Evolutionary conservation across 495 filamentous ascomycete genomes (phyloP), one percentile per base, ranked within the genome.

Genomic region (Neurospora tetrasperma): DNA sequence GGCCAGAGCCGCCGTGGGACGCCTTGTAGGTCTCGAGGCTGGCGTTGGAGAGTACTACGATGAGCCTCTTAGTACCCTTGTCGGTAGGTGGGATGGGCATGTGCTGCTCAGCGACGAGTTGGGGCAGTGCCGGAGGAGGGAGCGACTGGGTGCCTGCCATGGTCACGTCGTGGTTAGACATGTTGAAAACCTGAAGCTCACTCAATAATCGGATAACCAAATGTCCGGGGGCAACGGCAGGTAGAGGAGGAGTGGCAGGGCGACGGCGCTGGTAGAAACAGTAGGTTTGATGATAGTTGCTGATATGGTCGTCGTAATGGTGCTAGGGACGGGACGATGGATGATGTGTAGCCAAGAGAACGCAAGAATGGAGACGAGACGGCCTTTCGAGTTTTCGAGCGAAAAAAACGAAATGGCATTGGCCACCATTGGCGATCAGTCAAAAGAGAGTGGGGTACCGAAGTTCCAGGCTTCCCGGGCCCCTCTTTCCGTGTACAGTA

Each of bases 11-110:
- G 71, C 88, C 88, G 69, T 91, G 89, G 43, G 90, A 90, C 4
- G 94, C 92, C 79, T 94, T 94, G 86, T 97, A 97, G 9, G 96
- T 98, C 79, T 99, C 96, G 76, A 99, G 87, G 78, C 96, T 98
- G 69, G 96, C 96, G 87, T 98, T 96, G 70, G 94, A 96, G 27
- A 99, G 90, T 59, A 99, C 94, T 66, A 99, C 96, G 75, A 99
- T 97, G 76, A 99, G 84, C 35, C 96, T 87, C 83, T 95, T 89
- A 20, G 92, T 91, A 81, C 94, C 90, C 82, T 96, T 97, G 79
- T 99, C 96, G 73, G 88, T 90, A 42, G 90, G 82, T 16, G 94
- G 83, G 78, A 99, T 96, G 14, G 96, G 90, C 39, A 90, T 85
- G 76, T 97, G 91, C 79, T 99, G 96, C 79, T 98, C 95, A 41